Evolutionary conservation across 1,139 yeast genomes (phyloP), one percentile per base, ranked within the genome.

Genomic region (Suhomyces panamericanus): DNA sequence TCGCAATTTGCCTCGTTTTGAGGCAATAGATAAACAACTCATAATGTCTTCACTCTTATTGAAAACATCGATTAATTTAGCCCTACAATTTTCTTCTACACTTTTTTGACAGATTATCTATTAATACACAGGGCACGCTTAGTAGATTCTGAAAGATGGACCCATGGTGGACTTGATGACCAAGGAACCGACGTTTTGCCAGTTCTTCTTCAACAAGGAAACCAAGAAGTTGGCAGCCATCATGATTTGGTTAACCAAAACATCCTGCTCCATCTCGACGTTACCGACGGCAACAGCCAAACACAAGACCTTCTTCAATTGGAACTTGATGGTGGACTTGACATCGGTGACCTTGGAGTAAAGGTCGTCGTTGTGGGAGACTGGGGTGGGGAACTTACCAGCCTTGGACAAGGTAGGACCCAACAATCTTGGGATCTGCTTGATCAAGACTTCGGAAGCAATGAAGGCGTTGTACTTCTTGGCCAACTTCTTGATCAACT

Each of bases 301-400:
- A 81, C 87, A 82, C 71, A 82, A 77, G 67, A 87, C 95, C 81
- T 86, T 93, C 91, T 95, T 95, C 82, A 95, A 87, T 84, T 95
- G 99, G 96, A 95, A 95, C 88, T 93, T 95, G 83, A 95, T 90
- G 85, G 99, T 95, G 60, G 99, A 90, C 83, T 87, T 91, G 68
- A 93, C 99, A 72, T 95, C 99, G 66, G 81, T 85, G 68, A 95
- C 95, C 89, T 93, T 93, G 63, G 83, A 72, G 85, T 88, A 87
- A 73, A 95, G 85, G 77, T 95, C 99, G 75, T 95, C 99, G 77
- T 88, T 83, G 87, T 93, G 99, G 58, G 99, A 93, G 67, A 95
- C 98, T 78, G 99, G 99, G 75, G 99, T 91, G 78, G 99, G 99
- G 96, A 95, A 95, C 91, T 95, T 95, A 87, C 99, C 99, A 74